Conservation (phyloP, 140 eudicot species). For the Erigeron philadelphicus region DNA sequence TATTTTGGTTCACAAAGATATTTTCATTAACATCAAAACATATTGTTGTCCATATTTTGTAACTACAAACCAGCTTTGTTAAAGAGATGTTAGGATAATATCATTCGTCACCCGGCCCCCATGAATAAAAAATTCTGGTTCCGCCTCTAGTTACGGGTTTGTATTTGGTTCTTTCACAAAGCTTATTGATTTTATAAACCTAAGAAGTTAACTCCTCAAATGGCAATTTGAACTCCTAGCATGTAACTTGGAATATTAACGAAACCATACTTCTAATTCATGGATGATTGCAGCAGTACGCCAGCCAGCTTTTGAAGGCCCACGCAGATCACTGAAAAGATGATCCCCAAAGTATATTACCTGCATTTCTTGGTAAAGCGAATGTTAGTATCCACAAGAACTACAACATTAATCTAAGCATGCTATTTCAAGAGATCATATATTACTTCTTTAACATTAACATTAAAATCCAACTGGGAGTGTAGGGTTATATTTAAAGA, state of each 20-base stretch:
- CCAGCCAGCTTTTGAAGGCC: conserved; percentile 99
- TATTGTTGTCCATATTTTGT: no score
- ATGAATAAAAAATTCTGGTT: no score
- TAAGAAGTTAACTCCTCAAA: neutral
- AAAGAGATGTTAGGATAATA: no score
- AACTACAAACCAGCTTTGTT: no score
- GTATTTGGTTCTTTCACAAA: neutral
- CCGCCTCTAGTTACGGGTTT: neutral
- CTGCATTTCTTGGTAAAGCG: conserved; percentile 32
- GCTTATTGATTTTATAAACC: conserved; percentile 4
- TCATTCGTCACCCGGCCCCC: no score
- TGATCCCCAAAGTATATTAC: conserved; percentile 98
- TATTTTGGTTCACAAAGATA: no score
- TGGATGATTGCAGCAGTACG: conserved; percentile 96
- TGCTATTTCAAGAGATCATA: neutral
- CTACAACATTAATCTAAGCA: neutral
- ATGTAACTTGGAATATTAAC: neutral
- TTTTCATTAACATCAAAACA: no score
- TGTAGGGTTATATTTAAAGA: neutral
- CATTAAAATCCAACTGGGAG: neutral
- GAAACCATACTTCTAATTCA: conserved; percentile 67
- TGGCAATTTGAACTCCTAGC: neutral
- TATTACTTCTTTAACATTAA: neutral
- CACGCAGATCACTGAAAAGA: conserved; percentile 90
- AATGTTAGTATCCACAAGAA: conserved; percentile 6